These are phyloP conservation scores for Epichloe festucae DNA, from an alignment of 2,329 filamentous ascomycete genomes.

Conservation along the genomic window DNA sequence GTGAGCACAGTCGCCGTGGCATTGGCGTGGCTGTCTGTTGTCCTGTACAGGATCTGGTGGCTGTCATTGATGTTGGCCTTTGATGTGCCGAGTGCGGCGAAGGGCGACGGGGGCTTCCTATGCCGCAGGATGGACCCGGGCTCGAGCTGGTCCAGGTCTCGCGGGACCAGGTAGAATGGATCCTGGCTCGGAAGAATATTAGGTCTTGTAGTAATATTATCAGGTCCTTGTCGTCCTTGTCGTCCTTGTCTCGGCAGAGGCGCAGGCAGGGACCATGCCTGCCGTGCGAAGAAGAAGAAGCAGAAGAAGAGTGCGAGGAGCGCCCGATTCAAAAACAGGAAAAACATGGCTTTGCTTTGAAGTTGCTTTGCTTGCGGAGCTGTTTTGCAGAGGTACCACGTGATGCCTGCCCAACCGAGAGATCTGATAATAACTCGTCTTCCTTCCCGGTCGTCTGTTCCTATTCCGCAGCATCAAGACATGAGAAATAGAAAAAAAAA, in stretches of 20 bases:
- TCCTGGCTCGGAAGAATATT: background rate
- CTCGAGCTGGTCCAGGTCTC: slow-evolving; percentile 4
- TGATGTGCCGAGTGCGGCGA: slow-evolving; percentile 9
- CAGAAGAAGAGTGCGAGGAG: background rate
- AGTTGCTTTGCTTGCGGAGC: too few species aligned
- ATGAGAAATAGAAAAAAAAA: too few species aligned
- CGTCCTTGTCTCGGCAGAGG: background rate
- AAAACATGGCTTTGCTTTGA: background rate
- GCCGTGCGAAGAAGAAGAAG: background rate
- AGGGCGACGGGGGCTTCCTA: slow-evolving; percentile 10
- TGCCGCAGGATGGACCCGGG: slow-evolving; percentile 13
- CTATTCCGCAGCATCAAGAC: too few species aligned
- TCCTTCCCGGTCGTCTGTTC: too few species aligned
- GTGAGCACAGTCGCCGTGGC: slow-evolving; percentile 26
- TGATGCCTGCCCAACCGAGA: too few species aligned
- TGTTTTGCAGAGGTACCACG: too few species aligned
- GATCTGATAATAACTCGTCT: too few species aligned
- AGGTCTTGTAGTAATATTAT: background rate
- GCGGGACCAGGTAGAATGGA: slow-evolving; percentile 5
- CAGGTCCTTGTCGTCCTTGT: background rate
- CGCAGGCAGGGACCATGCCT: background rate
- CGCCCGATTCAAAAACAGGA: too few species aligned
- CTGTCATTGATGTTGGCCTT: slow-evolving; percentile 8
- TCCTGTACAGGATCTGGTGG: slow-evolving; percentile 26
- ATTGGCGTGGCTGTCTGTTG: slow-evolving; percentile 22